Evolutionary conservation across 225 moss, liverwort and hornwort genomes (phyloP).

Genomic region (Pseudoscleropodium purum): DNA sequence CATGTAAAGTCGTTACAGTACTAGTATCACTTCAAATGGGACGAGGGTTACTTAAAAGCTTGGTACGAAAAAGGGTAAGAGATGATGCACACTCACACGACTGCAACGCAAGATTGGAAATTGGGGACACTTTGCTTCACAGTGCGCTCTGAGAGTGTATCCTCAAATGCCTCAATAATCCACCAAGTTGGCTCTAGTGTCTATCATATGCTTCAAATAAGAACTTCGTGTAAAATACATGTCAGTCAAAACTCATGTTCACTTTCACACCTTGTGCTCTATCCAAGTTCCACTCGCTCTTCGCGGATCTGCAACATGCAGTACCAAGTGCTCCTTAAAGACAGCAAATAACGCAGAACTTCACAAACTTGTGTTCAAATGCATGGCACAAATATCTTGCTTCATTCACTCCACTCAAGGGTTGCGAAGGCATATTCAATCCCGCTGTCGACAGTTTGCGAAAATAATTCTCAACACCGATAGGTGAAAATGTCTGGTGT

Average conservation of each 20-base stretch:
- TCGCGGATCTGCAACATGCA: constrained; percentile 23
- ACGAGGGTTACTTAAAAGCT: background rate
- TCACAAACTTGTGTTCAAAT: background rate
- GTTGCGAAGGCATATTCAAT: background rate
- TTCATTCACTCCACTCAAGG: background rate
- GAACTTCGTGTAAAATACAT: background rate
- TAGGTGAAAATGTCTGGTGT: background rate
- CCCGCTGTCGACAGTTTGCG: background rate
- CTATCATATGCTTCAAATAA: background rate
- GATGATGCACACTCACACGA: background rate
- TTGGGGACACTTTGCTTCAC: background rate
- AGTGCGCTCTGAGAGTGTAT: background rate
- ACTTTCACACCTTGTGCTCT: background rate
- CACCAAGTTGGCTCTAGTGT: background rate
- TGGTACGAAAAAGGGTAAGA: background rate
- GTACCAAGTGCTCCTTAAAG: background rate
- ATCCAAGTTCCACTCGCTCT: constrained; percentile 25
- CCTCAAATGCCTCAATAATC: background rate
- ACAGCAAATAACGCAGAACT: background rate
- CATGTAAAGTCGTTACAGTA: background rate
- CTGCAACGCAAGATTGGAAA: background rate
- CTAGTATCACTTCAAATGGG: background rate
- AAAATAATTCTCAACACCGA: background rate
- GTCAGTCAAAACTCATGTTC: background rate
- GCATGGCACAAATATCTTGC: background rate